phyloP scores from a whole-genome alignment of 2,329 filamentous ascomycete species.

The Aspergillus persii region DNA sequence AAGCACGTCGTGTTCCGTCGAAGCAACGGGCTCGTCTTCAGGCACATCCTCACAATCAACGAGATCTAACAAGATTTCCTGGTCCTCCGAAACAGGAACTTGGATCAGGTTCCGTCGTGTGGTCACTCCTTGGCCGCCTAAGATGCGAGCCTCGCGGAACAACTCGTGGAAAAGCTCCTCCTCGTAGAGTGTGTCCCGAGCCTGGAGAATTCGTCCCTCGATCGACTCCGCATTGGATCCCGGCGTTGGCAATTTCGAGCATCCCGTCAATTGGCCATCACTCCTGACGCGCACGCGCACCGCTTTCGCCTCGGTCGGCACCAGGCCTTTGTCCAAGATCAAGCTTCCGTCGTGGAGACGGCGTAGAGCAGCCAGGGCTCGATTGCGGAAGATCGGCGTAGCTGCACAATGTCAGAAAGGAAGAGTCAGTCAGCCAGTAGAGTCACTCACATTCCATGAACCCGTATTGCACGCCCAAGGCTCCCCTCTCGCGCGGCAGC shows the following conservation, averaged over 20 bases:
- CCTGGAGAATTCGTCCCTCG: conserved; percentile 38
- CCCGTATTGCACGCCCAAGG: conserved; percentile 82
- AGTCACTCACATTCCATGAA: conserved; percentile 66
- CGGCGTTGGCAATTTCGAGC: conserved; percentile 34
- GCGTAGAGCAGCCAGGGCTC: conserved; percentile 77
- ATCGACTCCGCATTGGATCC: conserved; percentile 26
- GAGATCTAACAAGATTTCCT: conserved; percentile 66
- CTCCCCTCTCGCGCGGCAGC: conserved; percentile 68
- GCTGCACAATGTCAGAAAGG: conserved; percentile 35
- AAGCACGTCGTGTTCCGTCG: conserved; percentile 39
- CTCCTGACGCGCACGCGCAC: conserved; percentile 67
- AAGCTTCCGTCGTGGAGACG: conserved; percentile 73
- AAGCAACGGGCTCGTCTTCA: conserved; percentile 26
- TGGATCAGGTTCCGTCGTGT: conserved; percentile 59
- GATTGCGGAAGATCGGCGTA: conserved; percentile 58
- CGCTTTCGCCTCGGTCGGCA: conserved; percentile 53
- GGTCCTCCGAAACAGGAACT: conserved; percentile 53
- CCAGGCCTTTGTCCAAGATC: conserved; percentile 64
- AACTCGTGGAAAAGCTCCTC: conserved; percentile 89
- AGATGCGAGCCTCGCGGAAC: conserved; percentile 71
- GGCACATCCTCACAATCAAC: conserved; percentile 53
- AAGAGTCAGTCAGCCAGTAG: background rate
- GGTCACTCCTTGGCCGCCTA: conserved; percentile 69
- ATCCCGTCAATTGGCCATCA: conserved; percentile 58
- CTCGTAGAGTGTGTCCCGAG: conserved; percentile 54